Evolutionary conservation across 352 stramenopile species (phyloP), one percentile per base, ranked within the genome.

Genomic region (Phytophthora hybrid): DNA sequence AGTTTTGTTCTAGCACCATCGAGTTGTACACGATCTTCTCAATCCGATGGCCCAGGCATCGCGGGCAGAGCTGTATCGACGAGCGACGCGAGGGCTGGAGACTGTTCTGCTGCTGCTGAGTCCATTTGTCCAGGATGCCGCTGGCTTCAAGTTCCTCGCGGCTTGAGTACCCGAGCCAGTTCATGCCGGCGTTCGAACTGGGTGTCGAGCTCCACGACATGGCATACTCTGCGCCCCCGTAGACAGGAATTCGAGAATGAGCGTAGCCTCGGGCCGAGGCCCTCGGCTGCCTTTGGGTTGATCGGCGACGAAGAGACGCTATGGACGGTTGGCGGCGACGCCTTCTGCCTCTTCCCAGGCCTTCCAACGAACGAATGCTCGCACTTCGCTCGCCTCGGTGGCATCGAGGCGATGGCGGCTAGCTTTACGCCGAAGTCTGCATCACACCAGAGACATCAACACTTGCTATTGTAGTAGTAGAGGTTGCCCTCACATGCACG

Each of bases 1-100:
- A 93, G 26, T 77, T 89, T 16, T 62, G 81, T 18, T 93, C 84
- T 5, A 90, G 66, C 21, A 88, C 70, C 80, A 91, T 82, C 14
- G 46, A 66, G 59, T 81, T 81, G 75, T 93, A 91, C 21, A 63
- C 7, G 18, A 88, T 56, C 55, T 90, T 90, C 54, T 89, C 83
- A 37, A 89, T 78, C 16, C 84, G 83, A 44, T 90, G 84, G 52
- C 84, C 86, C 21, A 85, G 75, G 41, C 86, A 93, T n/a, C 55
- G 62, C 11, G 66, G 54, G 55, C 86, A 93, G 63, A 92, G 69
- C 51, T 78, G 63, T 21, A 92, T 80, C 57, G 39, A 32, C 21
- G 29, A 47, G 58, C 46, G 63, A 16, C 31, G 52, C 11, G 44
- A 32, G 19, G 55, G 52, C 32, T 39, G 26, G 19, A 39, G 59